These are phyloP conservation scores for Myriosclerotinia duriaeana DNA, from an alignment of 2,329 filamentous ascomycete genomes.

Conservation along the genomic window DNA sequence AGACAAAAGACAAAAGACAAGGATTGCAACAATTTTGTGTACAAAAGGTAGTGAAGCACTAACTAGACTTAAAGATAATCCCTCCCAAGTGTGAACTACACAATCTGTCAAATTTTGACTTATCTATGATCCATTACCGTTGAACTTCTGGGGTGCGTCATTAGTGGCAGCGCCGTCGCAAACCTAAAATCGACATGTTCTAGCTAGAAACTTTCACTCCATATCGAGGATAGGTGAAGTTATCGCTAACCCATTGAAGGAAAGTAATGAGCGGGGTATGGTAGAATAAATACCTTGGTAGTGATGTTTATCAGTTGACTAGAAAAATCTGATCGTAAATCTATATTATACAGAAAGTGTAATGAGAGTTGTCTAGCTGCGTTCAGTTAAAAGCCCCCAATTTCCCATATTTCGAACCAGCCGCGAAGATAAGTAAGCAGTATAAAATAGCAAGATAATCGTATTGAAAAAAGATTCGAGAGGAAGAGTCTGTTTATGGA, in stretches of 20 bases:
- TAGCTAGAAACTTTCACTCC: not conserved
- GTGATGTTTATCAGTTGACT: not conserved
- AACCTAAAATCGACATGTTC: not conserved
- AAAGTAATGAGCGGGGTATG: not conserved
- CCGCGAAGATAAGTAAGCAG: not conserved
- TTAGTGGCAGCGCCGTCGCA: slow-evolving; percentile 8
- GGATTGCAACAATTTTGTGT: not conserved
- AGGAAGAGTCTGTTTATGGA: not conserved
- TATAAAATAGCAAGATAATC: not conserved
- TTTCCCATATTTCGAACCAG: not conserved
- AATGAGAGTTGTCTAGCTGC: not conserved
- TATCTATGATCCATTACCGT: not conserved
- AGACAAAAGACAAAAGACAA: too few relatives aligned
- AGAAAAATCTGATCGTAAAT: not conserved
- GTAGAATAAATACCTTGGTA: not conserved
- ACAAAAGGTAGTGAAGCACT: not conserved
- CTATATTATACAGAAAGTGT: not conserved
- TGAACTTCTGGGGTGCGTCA: not conserved
- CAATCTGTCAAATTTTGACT: not conserved
- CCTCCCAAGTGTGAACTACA: not conserved
- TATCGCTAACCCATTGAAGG: not conserved
- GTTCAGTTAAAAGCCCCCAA: not conserved
- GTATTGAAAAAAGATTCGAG: not conserved
- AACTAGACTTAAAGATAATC: not conserved
- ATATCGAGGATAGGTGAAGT: not conserved